Evolutionary conservation across 345 rosid species (phyloP).

Genomic region (Salix purpurea): DNA sequence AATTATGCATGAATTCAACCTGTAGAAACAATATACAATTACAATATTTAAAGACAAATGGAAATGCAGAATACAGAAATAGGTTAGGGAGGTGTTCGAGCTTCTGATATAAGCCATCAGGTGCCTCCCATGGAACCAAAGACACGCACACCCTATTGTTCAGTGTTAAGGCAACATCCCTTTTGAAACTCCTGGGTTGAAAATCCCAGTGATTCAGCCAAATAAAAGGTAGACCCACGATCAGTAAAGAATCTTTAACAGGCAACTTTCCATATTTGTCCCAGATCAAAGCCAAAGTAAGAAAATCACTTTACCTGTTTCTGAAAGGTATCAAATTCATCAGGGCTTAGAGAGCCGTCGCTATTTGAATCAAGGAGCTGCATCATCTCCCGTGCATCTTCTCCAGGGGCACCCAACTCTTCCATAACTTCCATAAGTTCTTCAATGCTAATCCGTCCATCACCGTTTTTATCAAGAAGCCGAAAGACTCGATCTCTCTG

Average conservation of each 20-base stretch:
- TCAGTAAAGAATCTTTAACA: no score
- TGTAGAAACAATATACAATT: conserved; percentile 16
- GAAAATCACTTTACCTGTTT: conserved; percentile 51
- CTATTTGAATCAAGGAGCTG: conserved; percentile 86
- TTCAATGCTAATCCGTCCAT: conserved; percentile 92
- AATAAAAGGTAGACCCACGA: no score
- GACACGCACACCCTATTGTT: background rate
- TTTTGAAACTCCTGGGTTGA: no score
- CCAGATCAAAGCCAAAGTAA: background rate
- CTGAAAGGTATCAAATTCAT: conserved; percentile 76
- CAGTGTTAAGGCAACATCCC: no score
- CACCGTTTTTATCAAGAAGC: conserved; percentile 82
- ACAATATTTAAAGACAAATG: background rate
- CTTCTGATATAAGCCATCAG: background rate
- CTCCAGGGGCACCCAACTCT: conserved; percentile 92
- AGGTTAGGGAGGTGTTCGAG: no score
- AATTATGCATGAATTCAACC: conserved; percentile 71
- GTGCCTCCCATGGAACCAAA: background rate
- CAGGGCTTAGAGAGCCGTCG: conserved; percentile 89
- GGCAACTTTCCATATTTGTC: no score
- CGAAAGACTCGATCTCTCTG: conserved; percentile 63
- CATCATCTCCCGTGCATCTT: conserved; percentile 94
- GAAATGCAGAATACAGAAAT: background rate
- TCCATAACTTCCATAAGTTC: conserved; percentile 95
- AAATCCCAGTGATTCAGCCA: no score